phyloP scores from a whole-genome alignment of 352 stramenopile genomes.

The Globisporangium nagaii region DNA sequence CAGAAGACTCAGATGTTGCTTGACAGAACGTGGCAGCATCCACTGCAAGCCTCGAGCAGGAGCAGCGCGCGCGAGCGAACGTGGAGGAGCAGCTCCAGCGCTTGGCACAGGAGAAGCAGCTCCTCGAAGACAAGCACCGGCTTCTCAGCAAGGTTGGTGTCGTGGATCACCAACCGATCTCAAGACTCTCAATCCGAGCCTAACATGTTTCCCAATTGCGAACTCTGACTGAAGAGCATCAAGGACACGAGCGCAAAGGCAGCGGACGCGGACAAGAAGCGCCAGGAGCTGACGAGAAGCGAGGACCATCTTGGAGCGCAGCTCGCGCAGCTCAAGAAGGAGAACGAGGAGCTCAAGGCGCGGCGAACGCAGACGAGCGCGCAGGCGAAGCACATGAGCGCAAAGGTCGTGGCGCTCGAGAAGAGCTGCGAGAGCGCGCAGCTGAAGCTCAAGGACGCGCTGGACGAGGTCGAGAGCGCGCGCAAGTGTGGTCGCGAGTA shows the following conservation, averaged over 20 bases:
- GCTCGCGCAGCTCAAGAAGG: slow-evolving; percentile 34
- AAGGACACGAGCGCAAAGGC: slow-evolving; percentile 31
- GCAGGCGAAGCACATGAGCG: slow-evolving; percentile 47
- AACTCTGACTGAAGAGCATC: slow-evolving; percentile 20
- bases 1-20: background rate
- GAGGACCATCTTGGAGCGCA: slow-evolving; percentile 40
- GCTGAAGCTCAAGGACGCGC: slow-evolving; percentile 30
- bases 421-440: slow-evolving; percentile 20
- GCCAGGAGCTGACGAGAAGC: slow-evolving; percentile 17
- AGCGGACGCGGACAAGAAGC: slow-evolving; percentile 37
- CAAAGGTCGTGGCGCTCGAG: slow-evolving; percentile 34
- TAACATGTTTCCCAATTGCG: background rate
- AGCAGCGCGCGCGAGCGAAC: slow-evolving; percentile 13
- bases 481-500: slow-evolving; percentile 44
- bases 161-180: too few relatives aligned
- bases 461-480: slow-evolving; percentile 37
- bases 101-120: slow-evolving; percentile 28
- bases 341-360: slow-evolving; percentile 53
- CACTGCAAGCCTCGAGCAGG: background rate
- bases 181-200: too few relatives aligned
- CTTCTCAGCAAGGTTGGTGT: slow-evolving; percentile 27
- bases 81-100: slow-evolving; percentile 10
- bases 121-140: slow-evolving; percentile 40
- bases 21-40: slow-evolving; percentile 1
- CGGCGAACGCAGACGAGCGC: slow-evolving; percentile 28